These are phyloP conservation scores for Colletotrichum falcatum DNA, from an alignment of 2,329 filamentous ascomycete genomes.

Conservation along the genomic window DNA sequence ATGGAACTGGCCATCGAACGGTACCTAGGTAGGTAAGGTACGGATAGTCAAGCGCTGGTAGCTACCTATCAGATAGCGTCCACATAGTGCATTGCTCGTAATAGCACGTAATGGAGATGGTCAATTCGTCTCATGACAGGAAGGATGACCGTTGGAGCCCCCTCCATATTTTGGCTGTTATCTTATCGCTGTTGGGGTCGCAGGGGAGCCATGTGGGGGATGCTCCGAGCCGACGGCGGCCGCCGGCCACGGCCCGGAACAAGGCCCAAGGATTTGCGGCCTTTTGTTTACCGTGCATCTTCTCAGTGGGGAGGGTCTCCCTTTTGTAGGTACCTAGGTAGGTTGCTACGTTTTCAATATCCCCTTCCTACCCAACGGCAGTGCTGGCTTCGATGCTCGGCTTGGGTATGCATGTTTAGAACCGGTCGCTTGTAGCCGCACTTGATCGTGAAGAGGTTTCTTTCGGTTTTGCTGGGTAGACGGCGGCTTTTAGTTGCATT, in stretches of 20 bases:
- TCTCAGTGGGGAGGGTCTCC: no score
- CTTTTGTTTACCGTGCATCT: background rate
- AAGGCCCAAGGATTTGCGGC: background rate
- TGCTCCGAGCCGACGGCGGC: constrained; percentile 37
- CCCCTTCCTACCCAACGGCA: background rate
- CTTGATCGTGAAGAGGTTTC: no score
- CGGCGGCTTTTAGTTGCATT: background rate
- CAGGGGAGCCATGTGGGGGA: constrained; percentile 11
- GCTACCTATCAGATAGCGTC: background rate
- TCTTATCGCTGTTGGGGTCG: constrained; percentile 12
- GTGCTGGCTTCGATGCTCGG: no score
- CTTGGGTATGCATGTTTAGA: no score
- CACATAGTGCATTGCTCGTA: constrained; percentile 8
- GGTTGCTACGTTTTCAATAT: background rate
- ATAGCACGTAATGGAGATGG: background rate
- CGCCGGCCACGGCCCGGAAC: constrained; percentile 20
- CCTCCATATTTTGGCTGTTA: constrained; percentile 11
- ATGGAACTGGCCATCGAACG: background rate
- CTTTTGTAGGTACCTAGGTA: no score
- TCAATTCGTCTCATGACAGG: constrained; percentile 1
- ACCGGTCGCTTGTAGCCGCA: background rate
- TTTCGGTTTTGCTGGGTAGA: no score
- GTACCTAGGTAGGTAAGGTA: no score
- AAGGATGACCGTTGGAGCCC: background rate
- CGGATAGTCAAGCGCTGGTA: background rate